Percentiles rank a stretch among this genome's conserved stretches.
phyloP scores from a whole-genome alignment of 192 early-diverging fungal genomes.

The Linderina pennispora region DNA sequence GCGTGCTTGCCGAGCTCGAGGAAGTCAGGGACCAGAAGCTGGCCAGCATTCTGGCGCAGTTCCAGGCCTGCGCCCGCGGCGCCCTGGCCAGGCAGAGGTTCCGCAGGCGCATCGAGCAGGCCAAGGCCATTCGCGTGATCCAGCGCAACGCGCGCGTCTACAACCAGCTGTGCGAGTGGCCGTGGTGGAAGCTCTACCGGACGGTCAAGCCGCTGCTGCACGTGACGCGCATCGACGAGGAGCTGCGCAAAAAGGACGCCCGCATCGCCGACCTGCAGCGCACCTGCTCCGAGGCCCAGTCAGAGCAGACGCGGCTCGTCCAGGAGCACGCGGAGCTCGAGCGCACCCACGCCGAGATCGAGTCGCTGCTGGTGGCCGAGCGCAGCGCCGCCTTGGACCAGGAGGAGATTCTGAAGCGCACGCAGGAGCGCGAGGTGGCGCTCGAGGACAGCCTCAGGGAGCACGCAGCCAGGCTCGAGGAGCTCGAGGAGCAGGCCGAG shows the following conservation, averaged over 20 bases:
- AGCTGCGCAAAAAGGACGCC: constrained; percentile 68
- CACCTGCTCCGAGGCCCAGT: constrained; percentile 52
- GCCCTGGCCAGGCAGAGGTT: constrained; percentile 69
- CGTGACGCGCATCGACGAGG: constrained; percentile 75
- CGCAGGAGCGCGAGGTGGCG: constrained; percentile 65
- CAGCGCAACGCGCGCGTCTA: constrained; percentile 92
- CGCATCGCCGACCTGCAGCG: constrained; percentile 67
- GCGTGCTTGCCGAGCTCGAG: constrained; percentile 92
- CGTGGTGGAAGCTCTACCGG: constrained; percentile 94
- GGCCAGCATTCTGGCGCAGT: constrained; percentile 69
- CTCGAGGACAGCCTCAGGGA: constrained; percentile 61
- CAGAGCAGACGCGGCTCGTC: constrained; percentile 57
- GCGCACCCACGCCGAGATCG: constrained; percentile 61
- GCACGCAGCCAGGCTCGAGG: constrained; percentile 54
- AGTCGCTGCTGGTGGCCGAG: constrained; percentile 66
- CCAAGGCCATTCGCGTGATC: constrained; percentile 86
- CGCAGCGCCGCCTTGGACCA: constrained; percentile 71
- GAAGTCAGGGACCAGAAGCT: constrained; percentile 82
- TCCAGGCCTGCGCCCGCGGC: constrained; percentile 87
- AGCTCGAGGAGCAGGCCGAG: constrained; percentile 59
- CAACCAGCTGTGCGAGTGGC: constrained; percentile 83
- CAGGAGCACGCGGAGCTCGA: constrained; percentile 54
- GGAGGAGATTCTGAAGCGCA: constrained; percentile 75
- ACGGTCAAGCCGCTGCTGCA: constrained; percentile 86
- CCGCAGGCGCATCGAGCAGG: constrained; percentile 64